These are phyloP conservation scores for Cyclostephanos tholiformis DNA, from an alignment of 108 stramenopile genomes.

Conservation along the genomic window DNA sequence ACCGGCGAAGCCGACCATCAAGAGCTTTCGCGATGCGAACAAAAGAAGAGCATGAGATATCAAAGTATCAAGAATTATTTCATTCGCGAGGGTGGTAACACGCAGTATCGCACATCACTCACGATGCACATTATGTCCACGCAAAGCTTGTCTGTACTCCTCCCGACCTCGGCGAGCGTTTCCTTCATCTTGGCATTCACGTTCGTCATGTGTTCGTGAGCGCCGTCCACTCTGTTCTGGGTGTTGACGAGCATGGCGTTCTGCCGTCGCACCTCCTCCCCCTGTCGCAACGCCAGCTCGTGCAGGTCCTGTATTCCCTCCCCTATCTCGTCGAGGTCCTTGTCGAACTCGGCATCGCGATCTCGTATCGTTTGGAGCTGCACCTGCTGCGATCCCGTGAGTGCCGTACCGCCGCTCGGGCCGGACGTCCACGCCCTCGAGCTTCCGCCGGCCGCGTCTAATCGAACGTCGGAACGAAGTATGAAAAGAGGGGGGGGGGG, in stretches of 20 bases:
- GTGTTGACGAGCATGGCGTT: slow-evolving; percentile 82
- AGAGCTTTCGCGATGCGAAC: slow-evolving; percentile 15
- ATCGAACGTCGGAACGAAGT: not conserved
- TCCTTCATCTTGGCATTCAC: slow-evolving; percentile 92
- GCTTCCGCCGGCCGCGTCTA: slow-evolving; percentile 14
- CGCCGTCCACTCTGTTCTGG: slow-evolving; percentile 68
- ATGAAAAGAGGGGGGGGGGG: not conserved
- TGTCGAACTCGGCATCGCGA: slow-evolving; percentile 87
- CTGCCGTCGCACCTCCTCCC: slow-evolving; percentile 84
- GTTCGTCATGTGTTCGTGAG: slow-evolving; percentile 73
- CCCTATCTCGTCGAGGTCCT: slow-evolving; percentile 87
- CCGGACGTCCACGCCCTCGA: slow-evolving; percentile 36
- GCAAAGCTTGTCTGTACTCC: slow-evolving; percentile 88
- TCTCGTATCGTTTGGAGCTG: slow-evolving; percentile 78
- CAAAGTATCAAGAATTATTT: not conserved
- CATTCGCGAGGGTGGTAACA: not conserved
- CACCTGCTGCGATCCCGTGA: slow-evolving; percentile 74
- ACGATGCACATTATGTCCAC: slow-evolving; percentile 97
- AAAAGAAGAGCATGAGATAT: not conserved
- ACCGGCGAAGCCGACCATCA: slow-evolving; percentile 31
- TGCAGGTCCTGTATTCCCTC: slow-evolving; percentile 85
- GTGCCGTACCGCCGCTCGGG: slow-evolving; percentile 40
- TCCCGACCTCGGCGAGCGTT: slow-evolving; percentile 84
- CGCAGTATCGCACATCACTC: slow-evolving; percentile 3
- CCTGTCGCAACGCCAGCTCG: slow-evolving; percentile 78